Evolutionary conservation across 768 basidiomycete genomes (phyloP).

Genomic region (Atractiella rhizophila): DNA sequence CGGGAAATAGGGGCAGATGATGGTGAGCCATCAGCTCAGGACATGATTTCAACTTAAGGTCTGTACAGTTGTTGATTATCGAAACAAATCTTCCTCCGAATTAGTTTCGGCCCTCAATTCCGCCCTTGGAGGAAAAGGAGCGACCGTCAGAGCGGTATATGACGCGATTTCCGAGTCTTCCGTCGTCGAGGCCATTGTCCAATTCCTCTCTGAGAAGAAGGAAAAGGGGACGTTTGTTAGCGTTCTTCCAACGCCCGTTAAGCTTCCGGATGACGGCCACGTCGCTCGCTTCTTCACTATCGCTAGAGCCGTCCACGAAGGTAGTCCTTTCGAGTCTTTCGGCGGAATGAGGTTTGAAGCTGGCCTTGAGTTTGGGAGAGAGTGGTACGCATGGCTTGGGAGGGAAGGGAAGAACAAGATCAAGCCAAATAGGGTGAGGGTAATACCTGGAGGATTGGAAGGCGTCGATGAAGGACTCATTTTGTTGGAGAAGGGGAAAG

Average conservation of each 20-base stretch:
- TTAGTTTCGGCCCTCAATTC: conserved; percentile 5
- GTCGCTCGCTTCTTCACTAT: too few species aligned
- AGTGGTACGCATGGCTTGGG: too few species aligned
- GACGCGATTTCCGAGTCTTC: conserved; percentile 11
- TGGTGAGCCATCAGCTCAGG: neutral
- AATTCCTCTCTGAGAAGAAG: too few species aligned
- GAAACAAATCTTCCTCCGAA: neutral
- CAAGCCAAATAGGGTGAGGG: conserved; percentile 9
- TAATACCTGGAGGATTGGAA: conserved; percentile 14
- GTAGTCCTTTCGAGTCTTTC: too few species aligned
- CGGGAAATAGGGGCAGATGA: conserved; percentile 12
- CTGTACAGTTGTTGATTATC: conserved; percentile 13
- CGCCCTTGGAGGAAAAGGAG: neutral
- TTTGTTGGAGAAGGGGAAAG: conserved; percentile 12
- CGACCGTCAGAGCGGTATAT: conserved; percentile 7
- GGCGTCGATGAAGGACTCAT: conserved; percentile 15
- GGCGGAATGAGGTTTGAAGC: conserved; percentile 11
- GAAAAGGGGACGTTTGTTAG: too few species aligned
- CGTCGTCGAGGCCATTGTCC: conserved; percentile 1
- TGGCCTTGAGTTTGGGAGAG: conserved; percentile 9
- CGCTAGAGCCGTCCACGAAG: too few species aligned
- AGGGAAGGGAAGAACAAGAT: too few species aligned
- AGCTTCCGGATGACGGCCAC: too few species aligned
- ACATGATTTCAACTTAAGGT: too few species aligned
- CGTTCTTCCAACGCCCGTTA: too few species aligned